Evolutionary conservation across 441 rosid genomes (phyloP), one percentile per base, ranked within the genome.

Genomic region (Mallotus repandus): DNA sequence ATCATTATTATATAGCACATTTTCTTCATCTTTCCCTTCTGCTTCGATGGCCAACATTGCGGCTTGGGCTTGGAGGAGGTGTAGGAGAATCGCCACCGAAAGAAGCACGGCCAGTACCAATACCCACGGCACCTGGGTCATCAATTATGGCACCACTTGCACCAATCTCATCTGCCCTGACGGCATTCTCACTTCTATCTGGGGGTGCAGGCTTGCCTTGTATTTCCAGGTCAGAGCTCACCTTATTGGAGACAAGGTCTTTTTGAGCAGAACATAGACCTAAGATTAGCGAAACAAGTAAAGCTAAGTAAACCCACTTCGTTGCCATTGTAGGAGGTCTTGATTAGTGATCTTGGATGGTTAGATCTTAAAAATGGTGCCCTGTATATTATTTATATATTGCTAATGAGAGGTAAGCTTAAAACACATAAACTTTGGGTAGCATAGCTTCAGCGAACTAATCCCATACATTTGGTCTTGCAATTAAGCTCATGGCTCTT

Each of bases 271-370:
- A 18, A 53, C 62, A 35, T 2, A 53, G 25, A 18, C 32, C 61
- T 54, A 52, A 53, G 46, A 18, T 53, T 11, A 68, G 32, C n/a
- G 71, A 68, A 38, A 35, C 61, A n/a, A 53, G 11, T 4, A 65
- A 49, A 66, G 69, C 43, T 49, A 66, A 19, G 25, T 22, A 22
- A 48, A 49, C 21, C 69, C 43, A 66, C 25, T 49, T 66, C 25
- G 1, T 25, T 66, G 56, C 56, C 69, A 66, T 66, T 22, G 48
- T 66, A 14, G 16, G 53, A 25, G 46, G 10, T 10, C 21, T n/a
- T 22, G 12, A 22, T 62, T 62, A 14, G 21, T 38, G 38, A 11
- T 58, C 18, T 62, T 15, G 15, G 16, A 45, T 64, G 11, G 35
- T 9, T 43, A 43, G 46, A 9, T 9, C 1, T 0, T 4, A 5